Conservation (phyloP, 768 basidiomycete genomes). For the Boletus pseudopeckii region DNA sequence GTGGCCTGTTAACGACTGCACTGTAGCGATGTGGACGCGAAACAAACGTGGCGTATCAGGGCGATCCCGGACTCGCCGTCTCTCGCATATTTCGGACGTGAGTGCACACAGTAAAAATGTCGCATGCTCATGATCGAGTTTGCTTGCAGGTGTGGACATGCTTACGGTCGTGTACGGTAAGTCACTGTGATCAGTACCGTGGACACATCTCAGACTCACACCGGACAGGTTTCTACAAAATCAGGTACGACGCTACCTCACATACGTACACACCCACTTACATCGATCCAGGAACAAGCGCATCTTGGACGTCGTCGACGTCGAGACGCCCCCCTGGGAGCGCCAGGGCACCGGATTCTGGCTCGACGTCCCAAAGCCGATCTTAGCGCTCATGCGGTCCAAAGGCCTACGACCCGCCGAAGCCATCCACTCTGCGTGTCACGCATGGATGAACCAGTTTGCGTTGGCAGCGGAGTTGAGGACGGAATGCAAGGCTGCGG, state of each 20-base stretch:
- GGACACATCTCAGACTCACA: background rate
- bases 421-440: constrained; percentile 82
- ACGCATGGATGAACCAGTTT: constrained; percentile 79
- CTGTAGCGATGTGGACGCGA: constrained; percentile 69
- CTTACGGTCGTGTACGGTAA: constrained; percentile 72
- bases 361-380: constrained; percentile 64
- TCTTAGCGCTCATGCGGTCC: constrained; percentile 49
- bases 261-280: background rate
- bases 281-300: constrained; percentile 42
- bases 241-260: constrained; percentile 43
- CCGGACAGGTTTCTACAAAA: constrained; percentile 72
- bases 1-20: background rate
- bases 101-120: constrained; percentile 26
- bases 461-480: constrained; percentile 62
- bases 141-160: constrained; percentile 52
- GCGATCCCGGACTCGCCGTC: constrained; percentile 55
- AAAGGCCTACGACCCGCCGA: constrained; percentile 67
- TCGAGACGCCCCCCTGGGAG: constrained; percentile 76
- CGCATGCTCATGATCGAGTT: background rate
- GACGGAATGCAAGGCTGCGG: constrained; percentile 80
- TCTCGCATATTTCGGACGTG: constrained; percentile 70
- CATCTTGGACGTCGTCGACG: constrained; percentile 74
- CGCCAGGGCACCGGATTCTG: constrained; percentile 72
- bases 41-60: constrained; percentile 71
- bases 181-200: constrained; percentile 12